A percentile compares a stretch with the other conserved stretches of the same genome.
These are phyloP conservation scores for Myxozyma melibiosi DNA, from an alignment of 805 yeast species.

Conservation along the genomic window DNA sequence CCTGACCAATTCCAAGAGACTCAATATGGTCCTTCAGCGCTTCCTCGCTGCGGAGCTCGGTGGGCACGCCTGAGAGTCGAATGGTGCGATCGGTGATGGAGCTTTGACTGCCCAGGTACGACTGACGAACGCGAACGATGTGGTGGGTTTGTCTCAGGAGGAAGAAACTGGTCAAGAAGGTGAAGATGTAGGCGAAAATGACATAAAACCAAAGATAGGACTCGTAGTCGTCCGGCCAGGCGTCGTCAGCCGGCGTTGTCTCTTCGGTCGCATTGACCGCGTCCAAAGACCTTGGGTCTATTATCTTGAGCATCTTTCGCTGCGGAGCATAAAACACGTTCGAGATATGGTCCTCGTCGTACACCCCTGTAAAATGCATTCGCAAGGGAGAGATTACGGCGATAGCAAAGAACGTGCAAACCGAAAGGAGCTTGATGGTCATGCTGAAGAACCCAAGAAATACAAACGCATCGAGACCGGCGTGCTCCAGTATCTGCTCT, in stretches of 20 bases:
- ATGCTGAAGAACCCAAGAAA: slow-evolving; percentile 87
- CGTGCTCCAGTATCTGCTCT: slow-evolving; percentile 76
- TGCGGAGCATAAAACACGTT: background rate
- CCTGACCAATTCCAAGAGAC: slow-evolving; percentile 75
- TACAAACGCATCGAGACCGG: slow-evolving; percentile 94
- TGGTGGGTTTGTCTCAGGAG: slow-evolving; percentile 69
- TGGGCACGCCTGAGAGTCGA: slow-evolving; percentile 81
- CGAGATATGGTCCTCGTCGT: slow-evolving; percentile 47
- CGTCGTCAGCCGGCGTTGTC: background rate
- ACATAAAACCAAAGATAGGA: slow-evolving; percentile 84
- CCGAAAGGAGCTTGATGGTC: slow-evolving; percentile 68
- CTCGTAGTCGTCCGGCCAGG: slow-evolving; percentile 49
- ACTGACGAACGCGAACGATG: slow-evolving; percentile 77
- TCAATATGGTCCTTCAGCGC: slow-evolving; percentile 75
- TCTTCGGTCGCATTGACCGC: background rate
- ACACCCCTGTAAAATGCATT: slow-evolving; percentile 77
- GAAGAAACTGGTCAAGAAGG: slow-evolving; percentile 61
- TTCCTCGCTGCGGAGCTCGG: slow-evolving; percentile 70
- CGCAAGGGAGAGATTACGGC: slow-evolving; percentile 81
- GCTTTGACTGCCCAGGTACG: slow-evolving; percentile 78
- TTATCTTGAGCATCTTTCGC: background rate
- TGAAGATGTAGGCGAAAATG: slow-evolving; percentile 82
- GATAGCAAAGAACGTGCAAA: slow-evolving; percentile 70
- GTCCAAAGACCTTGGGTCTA: background rate
- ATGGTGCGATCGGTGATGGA: slow-evolving; percentile 91